These are phyloP conservation scores for Botrytis elliptica DNA, from an alignment of 2,329 filamentous ascomycete species.

Conservation along the genomic window DNA sequence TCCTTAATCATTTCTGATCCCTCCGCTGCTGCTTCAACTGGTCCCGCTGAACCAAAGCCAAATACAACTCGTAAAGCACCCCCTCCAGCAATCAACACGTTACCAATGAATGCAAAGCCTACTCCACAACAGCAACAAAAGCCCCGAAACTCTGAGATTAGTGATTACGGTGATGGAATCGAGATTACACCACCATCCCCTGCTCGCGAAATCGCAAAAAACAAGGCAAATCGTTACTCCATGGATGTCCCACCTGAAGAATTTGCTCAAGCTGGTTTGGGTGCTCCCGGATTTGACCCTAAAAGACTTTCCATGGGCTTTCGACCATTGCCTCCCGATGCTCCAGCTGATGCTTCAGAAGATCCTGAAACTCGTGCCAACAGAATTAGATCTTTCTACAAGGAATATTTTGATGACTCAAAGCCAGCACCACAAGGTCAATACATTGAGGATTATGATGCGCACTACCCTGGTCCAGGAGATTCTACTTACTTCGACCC, in stretches of 20 bases:
- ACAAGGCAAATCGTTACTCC: constrained; percentile 38
- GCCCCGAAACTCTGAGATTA: constrained; percentile 47
- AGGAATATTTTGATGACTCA: constrained; percentile 95
- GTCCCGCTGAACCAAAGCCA: constrained; percentile 18
- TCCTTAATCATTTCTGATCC: constrained; percentile 28
- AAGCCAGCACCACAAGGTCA: constrained; percentile 47
- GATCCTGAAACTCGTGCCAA: constrained; percentile 94
- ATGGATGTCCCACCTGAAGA: constrained; percentile 41
- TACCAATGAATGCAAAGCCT: constrained; percentile 39
- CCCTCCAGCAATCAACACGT: constrained; percentile 30
- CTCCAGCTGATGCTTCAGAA: constrained; percentile 68
- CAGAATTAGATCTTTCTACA: constrained; percentile 97
- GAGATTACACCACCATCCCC: constrained; percentile 45
- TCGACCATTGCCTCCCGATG: constrained; percentile 83
- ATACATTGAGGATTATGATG: constrained; percentile 76
- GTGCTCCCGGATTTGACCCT: constrained; percentile 54
- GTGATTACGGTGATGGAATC: constrained; percentile 55
- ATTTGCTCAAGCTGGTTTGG: constrained; percentile 46
- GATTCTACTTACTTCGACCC: constrained; percentile 49
- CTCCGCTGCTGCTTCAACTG: constrained; percentile 15
- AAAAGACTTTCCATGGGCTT: constrained; percentile 68
- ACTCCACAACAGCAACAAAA: constrained; percentile 40
- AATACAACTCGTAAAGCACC: constrained; percentile 21
- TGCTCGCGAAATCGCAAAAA: constrained; percentile 36
- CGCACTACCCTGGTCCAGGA: constrained; percentile 58